Evolutionary conservation across 106 monocot genomes (phyloP).

Genomic region (Vanilla planifolia): DNA sequence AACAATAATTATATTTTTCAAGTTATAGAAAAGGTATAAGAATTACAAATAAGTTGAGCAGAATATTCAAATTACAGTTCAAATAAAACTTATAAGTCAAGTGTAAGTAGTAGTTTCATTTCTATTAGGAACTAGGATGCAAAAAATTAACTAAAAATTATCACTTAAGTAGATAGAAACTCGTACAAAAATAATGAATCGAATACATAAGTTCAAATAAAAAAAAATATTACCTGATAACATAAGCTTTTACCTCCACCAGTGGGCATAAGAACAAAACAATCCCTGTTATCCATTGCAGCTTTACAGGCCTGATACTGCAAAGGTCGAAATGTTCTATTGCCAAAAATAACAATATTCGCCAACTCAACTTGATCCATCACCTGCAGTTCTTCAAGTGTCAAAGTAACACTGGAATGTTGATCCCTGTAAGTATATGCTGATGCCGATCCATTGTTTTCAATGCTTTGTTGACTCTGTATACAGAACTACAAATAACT

Average conservation of each 20-base stretch:
- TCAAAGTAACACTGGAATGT: conserved; percentile 8
- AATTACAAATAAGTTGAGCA: too few species aligned
- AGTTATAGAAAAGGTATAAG: too few species aligned
- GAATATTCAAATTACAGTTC: too few species aligned
- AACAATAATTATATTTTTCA: too few species aligned
- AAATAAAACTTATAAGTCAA: too few species aligned
- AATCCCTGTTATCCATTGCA: conserved; percentile 70
- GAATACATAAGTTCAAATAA: not conserved
- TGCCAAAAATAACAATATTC: conserved; percentile 87
- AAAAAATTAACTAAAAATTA: too few species aligned
- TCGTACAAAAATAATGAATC: not conserved
- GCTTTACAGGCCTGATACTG: conserved; percentile 82
- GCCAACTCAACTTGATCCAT: conserved; percentile 75
- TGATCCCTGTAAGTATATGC: conserved; percentile 11
- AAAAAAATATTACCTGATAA: conserved; percentile 61
- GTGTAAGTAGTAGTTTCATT: too few species aligned
- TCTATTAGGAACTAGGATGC: too few species aligned
- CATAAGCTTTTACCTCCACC: conserved; percentile 98
- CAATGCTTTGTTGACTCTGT: conserved; percentile 17
- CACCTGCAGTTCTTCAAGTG: conserved; percentile 41
- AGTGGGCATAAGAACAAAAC: conserved; percentile 97
- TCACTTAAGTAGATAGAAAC: too few species aligned
- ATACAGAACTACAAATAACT: conserved; percentile 1
- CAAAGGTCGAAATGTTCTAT: conserved; percentile 62
- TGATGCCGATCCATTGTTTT: conserved; percentile 12